These are phyloP conservation scores for Yamagishiella unicocca DNA, from an alignment of 139 green algal species.

Conservation along the genomic window DNA sequence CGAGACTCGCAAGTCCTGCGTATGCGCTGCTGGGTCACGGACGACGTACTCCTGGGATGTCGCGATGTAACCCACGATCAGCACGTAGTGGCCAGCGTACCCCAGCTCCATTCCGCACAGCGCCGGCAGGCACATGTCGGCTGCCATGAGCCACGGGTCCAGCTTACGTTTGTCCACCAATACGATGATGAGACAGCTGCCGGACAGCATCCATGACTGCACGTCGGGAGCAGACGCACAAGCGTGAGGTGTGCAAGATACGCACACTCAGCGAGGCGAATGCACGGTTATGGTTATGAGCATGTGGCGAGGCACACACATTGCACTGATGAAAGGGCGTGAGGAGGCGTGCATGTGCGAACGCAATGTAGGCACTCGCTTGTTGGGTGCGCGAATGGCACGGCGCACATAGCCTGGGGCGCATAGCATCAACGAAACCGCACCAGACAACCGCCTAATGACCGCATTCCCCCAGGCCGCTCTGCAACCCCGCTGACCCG, in stretches of 20 bases:
- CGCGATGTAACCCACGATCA: conserved; percentile 55
- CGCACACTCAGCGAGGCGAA: no score
- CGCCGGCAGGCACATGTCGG: conserved; percentile 4
- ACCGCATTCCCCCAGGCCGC: not conserved
- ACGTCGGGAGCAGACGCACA: no score
- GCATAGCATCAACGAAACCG: no score
- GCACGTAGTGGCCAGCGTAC: conserved; percentile 58
- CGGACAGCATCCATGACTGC: conserved; percentile 51
- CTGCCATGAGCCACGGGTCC: conserved; percentile 34
- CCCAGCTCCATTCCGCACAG: conserved; percentile 46
- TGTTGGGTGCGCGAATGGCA: no score
- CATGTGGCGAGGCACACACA: no score
- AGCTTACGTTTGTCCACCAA: conserved; percentile 90
- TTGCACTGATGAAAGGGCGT: no score
- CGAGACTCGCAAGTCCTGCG: conserved; percentile 21
- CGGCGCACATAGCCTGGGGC: no score
- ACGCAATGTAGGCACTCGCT: no score
- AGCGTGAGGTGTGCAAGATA: no score
- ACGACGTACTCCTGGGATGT: conserved; percentile 30
- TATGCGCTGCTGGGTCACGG: conserved; percentile 36
- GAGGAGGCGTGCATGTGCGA: no score
- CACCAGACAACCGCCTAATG: not conserved
- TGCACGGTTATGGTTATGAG: no score
- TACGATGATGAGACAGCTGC: conserved; percentile 77
- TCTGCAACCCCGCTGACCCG: not conserved